Base-by-base conservation (phyloP, 805 yeast genomes). In the Candida succiphila region DNA sequence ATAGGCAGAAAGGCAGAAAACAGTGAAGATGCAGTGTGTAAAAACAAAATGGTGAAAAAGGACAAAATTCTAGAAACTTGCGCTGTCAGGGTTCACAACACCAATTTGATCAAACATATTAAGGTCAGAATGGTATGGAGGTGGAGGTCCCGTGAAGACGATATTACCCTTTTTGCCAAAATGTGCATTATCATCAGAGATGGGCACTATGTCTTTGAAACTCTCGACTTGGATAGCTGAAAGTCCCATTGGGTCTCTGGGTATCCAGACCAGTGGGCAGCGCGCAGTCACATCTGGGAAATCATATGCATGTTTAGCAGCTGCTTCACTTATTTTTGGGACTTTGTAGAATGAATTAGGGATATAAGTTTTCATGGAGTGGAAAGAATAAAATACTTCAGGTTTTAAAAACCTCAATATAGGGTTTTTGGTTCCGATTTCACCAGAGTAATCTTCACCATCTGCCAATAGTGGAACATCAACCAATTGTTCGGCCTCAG, bases 221-320 rank as follows among this genome's bases (percentile, higher is more conserved):
- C 72, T 62, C 26, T 67, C 69, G 17, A 82, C 76, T 45, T 78
- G 75, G 12, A 48, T 51, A 2, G 64, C 58, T 1, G 95, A 81
- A 45, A 85, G 69, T 2, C 97, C 97, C 71, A 75, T 73, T 8
- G 84, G 79, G 54, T 89, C 98, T 37, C 64, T 63, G n/a, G 96
- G 94, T 48, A 89, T 74, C 98, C 98, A 89, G 16, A 89, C 60
- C n/a, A 66, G 63, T 2, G 95, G 94, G 44, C 83, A 70, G 29
- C 64, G 54, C 0, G 79, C 79, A 19, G 73, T 61, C 14, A 79
- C 76, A 6, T 79, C 83, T 2, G 96, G 96, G 49, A 69, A 71
- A 48, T 75, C 74, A 56, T 79, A 89, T 1, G 95, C 92, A 40
- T 71, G 75, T 32, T 69, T 64, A 37, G 73, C 76, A 16, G 51